phyloP scores from a whole-genome alignment of 106 monocot species.

The Phalaenopsis equestris region DNA sequence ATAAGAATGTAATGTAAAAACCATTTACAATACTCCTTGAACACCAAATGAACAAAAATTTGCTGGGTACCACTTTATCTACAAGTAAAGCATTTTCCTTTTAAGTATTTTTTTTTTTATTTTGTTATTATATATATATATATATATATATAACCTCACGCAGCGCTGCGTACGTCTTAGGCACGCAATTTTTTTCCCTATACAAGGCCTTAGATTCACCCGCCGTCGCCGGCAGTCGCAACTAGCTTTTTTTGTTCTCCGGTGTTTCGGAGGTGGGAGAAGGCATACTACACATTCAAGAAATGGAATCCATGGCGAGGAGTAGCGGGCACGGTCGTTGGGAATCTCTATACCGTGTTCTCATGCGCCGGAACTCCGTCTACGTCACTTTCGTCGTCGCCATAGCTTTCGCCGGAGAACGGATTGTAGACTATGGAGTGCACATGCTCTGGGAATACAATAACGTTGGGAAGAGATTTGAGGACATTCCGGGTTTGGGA shows the following conservation, averaged over 20 bases:
- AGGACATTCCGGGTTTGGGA: slow-evolving; percentile 28
- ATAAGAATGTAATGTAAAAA: not conserved
- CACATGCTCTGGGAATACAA: too few species aligned
- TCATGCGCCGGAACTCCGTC: slow-evolving; percentile 85
- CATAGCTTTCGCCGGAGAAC: slow-evolving; percentile 70
- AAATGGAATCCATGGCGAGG: not conserved
- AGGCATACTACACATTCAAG: too few species aligned
- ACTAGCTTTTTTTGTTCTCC: too few species aligned
- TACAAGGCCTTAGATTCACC: too few species aligned
- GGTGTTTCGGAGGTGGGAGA: too few species aligned
- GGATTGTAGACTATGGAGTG: slow-evolving; percentile 19
- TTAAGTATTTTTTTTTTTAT: not conserved
- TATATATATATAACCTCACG: too few species aligned
- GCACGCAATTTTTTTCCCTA: too few species aligned
- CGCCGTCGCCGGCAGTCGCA: too few species aligned
- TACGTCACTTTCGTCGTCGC: slow-evolving; percentile 83
- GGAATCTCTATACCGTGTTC: slow-evolving; percentile 58
- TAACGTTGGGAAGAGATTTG: slow-evolving; percentile 15
- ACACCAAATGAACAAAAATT: not conserved
- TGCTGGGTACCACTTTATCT: not conserved
- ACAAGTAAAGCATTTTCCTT: not conserved
- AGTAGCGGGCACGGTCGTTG: slow-evolving; percentile 18
- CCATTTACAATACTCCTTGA: not conserved
- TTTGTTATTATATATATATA: too few species aligned
- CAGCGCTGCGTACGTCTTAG: too few species aligned